Evolutionary conservation across 2,329 filamentous ascomycete species (phyloP), one percentile per base, ranked within the genome.

Genomic region (Scortechinia acanthostroma): DNA sequence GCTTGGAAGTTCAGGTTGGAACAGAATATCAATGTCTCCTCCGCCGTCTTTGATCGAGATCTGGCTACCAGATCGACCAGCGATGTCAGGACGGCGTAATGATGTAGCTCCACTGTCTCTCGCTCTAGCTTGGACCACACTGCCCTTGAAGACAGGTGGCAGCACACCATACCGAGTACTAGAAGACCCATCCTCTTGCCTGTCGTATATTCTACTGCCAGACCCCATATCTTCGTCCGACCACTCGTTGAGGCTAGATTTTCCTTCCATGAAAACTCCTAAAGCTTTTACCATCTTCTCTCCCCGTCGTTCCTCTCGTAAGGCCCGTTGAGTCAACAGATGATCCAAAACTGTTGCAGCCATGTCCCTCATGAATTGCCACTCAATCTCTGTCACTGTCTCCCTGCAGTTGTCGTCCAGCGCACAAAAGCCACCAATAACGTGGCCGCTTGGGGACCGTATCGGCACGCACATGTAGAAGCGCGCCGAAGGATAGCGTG

Each of bases 201-300:
- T n/a, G n/a, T n/a, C n/a, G n/a, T n/a, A n/a, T n/a, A n/a, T n/a
- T n/a, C n/a, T n/a, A n/a, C n/a, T n/a, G n/a, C n/a, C n/a, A n/a
- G n/a, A n/a, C n/a, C n/a, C n/a, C n/a, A n/a, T 40, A 19, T 13
- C 35, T 6, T 40, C 35, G 5, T 53, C 54, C 37, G 58, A 58
- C 17, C 59, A 62, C 4, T 61, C 51, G 50, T 52, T 55, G 0
- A 64, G 52, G 46, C 45, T 58, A 1, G 51, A 22, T 14, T 58
- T 57, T 1, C 56, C 61, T 40, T 66, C 64, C 3, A 67, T 49
- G 37, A 67, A 67, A 1, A 52, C 58, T 0, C 59, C 57, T 1
- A 67, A 20, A 0, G 64, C 66, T 13, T 59, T 49, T 2, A 58
- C 59, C 58, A 69, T 68, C 3, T 63, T 56, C 22, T 62, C 60